Evolutionary conservation across 805 yeast species (phyloP).

Genomic region (Candida andamanensis): DNA sequence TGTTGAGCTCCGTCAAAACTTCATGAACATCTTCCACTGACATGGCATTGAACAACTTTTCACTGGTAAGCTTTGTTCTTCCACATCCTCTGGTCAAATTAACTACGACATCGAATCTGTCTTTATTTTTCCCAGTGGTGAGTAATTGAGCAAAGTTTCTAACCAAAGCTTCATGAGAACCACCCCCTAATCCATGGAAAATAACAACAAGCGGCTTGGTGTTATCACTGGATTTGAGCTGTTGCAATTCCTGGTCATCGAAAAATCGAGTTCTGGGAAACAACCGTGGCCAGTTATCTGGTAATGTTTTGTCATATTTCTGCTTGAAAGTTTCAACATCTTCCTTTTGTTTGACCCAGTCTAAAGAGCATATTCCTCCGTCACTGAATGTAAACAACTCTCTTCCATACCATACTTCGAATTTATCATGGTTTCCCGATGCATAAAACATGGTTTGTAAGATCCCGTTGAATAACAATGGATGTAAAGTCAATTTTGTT

Average conservation of each 20-base stretch:
- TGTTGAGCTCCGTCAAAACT: conserved; percentile 46
- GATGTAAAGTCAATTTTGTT: conserved; percentile 50
- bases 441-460: conserved; percentile 71
- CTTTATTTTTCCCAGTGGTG: conserved; percentile 19
- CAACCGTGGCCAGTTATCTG: conserved; percentile 32
- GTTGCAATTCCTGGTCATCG: conserved; percentile 40
- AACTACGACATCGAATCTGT: conserved; percentile 60
- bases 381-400: conserved; percentile 54
- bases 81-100: conserved; percentile 77
- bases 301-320: conserved; percentile 24
- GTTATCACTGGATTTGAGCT: conserved; percentile 5
- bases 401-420: conserved; percentile 69
- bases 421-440: conserved; percentile 46
- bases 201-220: conserved; percentile 55
- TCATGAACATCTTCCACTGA: conserved; percentile 67
- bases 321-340: conserved; percentile 20
- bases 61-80: conserved; percentile 60
- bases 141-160: conserved; percentile 49
- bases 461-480: conserved; percentile 64
- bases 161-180: conserved; percentile 76
- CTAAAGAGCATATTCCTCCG: conserved; percentile 70
- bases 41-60: conserved; percentile 62
- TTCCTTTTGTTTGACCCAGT: conserved; percentile 43
- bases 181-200: conserved; percentile 79
- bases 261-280: conserved; percentile 54